Evolutionary conservation across 257 asterid genomes (phyloP).

Genomic region (Penstemon newberryi): DNA sequence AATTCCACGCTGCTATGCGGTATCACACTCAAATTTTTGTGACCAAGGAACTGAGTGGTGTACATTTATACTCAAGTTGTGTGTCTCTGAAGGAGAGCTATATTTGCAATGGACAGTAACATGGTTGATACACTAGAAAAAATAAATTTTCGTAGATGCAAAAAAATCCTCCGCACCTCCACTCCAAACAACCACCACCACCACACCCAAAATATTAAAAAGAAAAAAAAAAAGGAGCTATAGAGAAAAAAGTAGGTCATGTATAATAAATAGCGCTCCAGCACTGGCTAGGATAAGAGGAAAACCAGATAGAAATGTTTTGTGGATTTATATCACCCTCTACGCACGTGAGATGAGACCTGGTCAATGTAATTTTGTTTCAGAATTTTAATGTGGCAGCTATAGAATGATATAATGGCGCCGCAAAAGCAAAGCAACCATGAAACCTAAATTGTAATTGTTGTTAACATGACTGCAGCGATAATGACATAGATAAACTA

Average conservation of each 20-base stretch:
- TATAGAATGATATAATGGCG: background rate
- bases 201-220: background rate
- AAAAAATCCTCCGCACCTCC: background rate
- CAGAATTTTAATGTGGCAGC: constrained; percentile 11
- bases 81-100: no score
- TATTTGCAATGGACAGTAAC: background rate
- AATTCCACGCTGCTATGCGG: background rate
- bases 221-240: background rate
- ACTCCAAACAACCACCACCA: background rate
- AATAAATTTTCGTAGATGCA: constrained; percentile 1
- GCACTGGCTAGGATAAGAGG: background rate
- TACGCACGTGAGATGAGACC: background rate
- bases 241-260: constrained; percentile 10
- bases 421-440: no score
- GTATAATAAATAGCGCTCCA: constrained; percentile 15
- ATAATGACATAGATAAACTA: constrained; percentile 4
- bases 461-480: constrained; percentile 1
- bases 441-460: background rate
- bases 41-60: background rate
- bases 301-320: constrained; percentile 7
- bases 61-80: background rate
- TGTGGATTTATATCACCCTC: constrained; percentile 6
- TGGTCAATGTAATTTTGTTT: background rate
- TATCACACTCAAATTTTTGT: background rate
- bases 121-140: constrained; percentile 15